phyloP scores from a whole-genome alignment of 176 grass and related monocot genomes.

The Musa itinerans region DNA sequence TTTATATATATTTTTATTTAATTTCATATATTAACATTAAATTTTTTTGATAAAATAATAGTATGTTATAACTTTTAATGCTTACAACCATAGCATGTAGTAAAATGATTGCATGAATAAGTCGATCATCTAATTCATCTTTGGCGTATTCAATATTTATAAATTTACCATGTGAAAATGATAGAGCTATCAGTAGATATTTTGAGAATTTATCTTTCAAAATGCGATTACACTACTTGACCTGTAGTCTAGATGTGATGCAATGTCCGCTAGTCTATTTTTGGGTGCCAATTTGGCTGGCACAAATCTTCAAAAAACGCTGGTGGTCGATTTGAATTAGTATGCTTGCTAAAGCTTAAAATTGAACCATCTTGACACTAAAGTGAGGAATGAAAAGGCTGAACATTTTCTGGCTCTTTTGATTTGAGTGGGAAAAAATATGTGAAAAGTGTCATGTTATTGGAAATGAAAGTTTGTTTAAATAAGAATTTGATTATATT shows the following conservation, averaged over 20 bases:
- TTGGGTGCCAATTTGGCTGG: constrained; percentile 52
- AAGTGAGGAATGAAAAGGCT: constrained; percentile 62
- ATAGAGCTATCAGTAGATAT: constrained; percentile 28
- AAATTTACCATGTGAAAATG: constrained; percentile 43
- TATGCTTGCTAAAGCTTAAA: constrained; percentile 57
- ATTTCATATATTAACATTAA: no score
- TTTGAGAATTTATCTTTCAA: constrained; percentile 8
- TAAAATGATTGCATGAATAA: no score
- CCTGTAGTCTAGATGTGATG: constrained; percentile 77
- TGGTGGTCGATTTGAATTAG: constrained; percentile 63
- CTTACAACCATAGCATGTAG: no score
- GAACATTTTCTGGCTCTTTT: constrained; percentile 55
- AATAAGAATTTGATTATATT: neutral
- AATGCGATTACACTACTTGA: constrained; percentile 41
- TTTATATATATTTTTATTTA: no score
- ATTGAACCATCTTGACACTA: constrained; percentile 53
- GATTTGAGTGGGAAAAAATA: constrained; percentile 42
- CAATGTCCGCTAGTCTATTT: constrained; percentile 72
- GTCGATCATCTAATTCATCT: neutral
- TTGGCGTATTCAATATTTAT: constrained; percentile 63
- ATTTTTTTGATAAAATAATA: no score
- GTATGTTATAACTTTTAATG: no score
- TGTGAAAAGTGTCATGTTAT: constrained; percentile 30
- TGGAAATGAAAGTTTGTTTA: constrained; percentile 4
- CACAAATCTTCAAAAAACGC: constrained; percentile 46